These are phyloP conservation scores for Neurospora sp. DNA, from an alignment of 495 filamentous ascomycete genomes.

Conservation along the genomic window DNA sequence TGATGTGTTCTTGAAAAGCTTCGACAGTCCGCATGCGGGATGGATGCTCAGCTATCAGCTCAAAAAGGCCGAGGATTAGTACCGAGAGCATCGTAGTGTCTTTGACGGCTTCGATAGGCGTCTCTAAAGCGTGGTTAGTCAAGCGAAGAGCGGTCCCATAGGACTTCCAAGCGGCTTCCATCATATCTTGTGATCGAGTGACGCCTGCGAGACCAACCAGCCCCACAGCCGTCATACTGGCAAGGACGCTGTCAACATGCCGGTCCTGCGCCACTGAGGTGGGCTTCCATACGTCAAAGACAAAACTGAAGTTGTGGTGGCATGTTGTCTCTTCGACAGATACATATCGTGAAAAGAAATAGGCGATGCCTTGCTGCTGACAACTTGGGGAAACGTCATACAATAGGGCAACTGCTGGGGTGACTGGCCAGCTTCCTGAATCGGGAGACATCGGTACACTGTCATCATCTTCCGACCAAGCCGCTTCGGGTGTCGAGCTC, in stretches of 20 bases:
- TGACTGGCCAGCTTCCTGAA: constrained; percentile 25
- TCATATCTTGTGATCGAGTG: constrained; percentile 26
- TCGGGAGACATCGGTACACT: constrained; percentile 24
- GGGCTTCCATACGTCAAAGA: constrained; percentile 30
- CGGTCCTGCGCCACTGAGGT: constrained; percentile 10
- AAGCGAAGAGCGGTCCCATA: constrained; percentile 37
- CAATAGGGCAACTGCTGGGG: constrained; percentile 18
- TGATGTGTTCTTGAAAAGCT: constrained; percentile 51
- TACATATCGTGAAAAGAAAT: constrained; percentile 32
- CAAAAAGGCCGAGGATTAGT: constrained; percentile 50
- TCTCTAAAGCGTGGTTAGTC: constrained; percentile 43
- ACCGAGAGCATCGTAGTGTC: constrained; percentile 54
- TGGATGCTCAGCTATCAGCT: constrained; percentile 39
- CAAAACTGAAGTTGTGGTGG: constrained; percentile 32
- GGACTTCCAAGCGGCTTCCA: constrained; percentile 34
- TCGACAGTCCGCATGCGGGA: constrained; percentile 32
- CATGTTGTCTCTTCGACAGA: constrained; percentile 23
- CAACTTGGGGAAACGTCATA: constrained; percentile 23
- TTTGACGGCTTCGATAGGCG: constrained; percentile 43
- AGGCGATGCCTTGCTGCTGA: constrained; percentile 27
- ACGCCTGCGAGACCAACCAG: constrained; percentile 37
- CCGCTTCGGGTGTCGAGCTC: constrained; percentile 4
- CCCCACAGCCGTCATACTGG: constrained; percentile 40
- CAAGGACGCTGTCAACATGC: constrained; percentile 26
- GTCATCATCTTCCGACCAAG: constrained; percentile 16